These are phyloP conservation scores for Parasitella parasitica DNA, from an alignment of 371 early-diverging fungal species.

Conservation along the genomic window DNA sequence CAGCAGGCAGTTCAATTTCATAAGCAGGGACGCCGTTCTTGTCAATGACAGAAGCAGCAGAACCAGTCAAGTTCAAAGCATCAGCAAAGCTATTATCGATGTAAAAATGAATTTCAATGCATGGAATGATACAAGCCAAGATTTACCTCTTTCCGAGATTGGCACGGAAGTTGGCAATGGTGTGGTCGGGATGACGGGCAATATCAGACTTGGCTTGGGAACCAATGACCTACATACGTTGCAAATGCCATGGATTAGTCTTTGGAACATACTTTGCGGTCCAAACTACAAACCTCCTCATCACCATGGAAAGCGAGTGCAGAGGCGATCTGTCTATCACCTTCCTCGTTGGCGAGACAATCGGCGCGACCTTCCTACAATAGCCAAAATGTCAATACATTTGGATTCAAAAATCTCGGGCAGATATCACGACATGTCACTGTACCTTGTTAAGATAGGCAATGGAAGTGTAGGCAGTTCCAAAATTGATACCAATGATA, in stretches of 20 bases:
- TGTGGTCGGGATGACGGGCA: conserved; percentile 86
- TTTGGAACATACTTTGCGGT: too few species aligned
- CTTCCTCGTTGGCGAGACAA: conserved; percentile 97
- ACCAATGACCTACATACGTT: conserved; percentile 74
- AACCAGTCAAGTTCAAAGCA: conserved; percentile 48
- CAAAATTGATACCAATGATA: conserved; percentile 87
- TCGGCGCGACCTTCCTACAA: conserved; percentile 81
- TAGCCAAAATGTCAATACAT: conserved; percentile 41
- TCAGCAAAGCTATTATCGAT: conserved; percentile 33
- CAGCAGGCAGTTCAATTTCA: conserved; percentile 69
- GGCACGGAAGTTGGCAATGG: conserved; percentile 84
- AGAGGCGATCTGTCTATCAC: conserved; percentile 93
- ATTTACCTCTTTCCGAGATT: conserved; percentile 75
- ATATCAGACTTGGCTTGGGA: conserved; percentile 91
- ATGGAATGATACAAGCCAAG: neutral
- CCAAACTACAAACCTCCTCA: conserved; percentile 64
- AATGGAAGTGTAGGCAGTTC: conserved; percentile 87
- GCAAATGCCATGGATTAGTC: neutral
- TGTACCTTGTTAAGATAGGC: conserved; percentile 80
- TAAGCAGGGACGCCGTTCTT: conserved; percentile 76
- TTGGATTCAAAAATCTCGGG: neutral
- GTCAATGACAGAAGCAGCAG: conserved; percentile 64
- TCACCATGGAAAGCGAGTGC: conserved; percentile 90
- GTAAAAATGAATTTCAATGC: neutral
- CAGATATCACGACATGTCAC: too few species aligned